These are phyloP conservation scores for Leishmania braziliensis DNA, from an alignment of 208 protist genomes.

Conservation along the genomic window DNA sequence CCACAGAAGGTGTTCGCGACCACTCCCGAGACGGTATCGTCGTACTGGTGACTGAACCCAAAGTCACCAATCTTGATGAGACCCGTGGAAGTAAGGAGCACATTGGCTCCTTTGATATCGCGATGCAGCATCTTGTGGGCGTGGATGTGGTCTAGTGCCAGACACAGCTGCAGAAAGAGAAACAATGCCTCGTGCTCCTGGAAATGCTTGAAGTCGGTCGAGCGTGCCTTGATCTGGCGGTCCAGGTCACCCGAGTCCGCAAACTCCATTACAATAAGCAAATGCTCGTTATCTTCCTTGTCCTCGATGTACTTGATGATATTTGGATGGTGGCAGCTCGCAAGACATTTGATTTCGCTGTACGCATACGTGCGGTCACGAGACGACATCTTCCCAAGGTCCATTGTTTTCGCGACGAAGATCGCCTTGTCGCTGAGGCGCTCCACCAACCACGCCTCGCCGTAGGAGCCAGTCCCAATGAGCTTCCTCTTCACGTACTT, in stretches of 20 bases:
- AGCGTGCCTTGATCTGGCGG: constrained; percentile 75
- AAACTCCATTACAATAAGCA: constrained; percentile 91
- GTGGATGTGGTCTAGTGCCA: constrained; percentile 91
- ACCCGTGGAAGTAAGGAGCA: constrained; percentile 86
- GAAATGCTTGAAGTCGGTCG: constrained; percentile 64
- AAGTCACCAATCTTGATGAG: constrained; percentile 93
- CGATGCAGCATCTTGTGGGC: constrained; percentile 89
- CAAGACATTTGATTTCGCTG: constrained; percentile 88
- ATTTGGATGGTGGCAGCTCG: constrained; percentile 82
- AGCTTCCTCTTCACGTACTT: constrained; percentile 85
- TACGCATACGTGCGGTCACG: constrained; percentile 83
- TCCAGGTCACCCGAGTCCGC: constrained; percentile 87
- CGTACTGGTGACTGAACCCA: constrained; percentile 90
- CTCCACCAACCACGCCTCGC: constrained; percentile 85
- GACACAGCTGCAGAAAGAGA: constrained; percentile 85
- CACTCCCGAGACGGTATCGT: constrained; percentile 87
- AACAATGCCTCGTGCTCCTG: constrained; percentile 88
- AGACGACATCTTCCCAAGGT: constrained; percentile 83
- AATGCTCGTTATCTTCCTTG: constrained; percentile 75
- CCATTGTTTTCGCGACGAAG: constrained; percentile 85
- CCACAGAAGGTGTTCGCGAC: constrained; percentile 85
- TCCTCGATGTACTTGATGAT: constrained; percentile 89
- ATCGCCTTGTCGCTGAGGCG: constrained; percentile 56
- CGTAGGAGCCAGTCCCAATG: constrained; percentile 86
- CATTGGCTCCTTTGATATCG: constrained; percentile 91